These are phyloP conservation scores for Penicillium cosmopolitanum DNA, from an alignment of 495 filamentous ascomycete genomes.

Conservation along the genomic window DNA sequence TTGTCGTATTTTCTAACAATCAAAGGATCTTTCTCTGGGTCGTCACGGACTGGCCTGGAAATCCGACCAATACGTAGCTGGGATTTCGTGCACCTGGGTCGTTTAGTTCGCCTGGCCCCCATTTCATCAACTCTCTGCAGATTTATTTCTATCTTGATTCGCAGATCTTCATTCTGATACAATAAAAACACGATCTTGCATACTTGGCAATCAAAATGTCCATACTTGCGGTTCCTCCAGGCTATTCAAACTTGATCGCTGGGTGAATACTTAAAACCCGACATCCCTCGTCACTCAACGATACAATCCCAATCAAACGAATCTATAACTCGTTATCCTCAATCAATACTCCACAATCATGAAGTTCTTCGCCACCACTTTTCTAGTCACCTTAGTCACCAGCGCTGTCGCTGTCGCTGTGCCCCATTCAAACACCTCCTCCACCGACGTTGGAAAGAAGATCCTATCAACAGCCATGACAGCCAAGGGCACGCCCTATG, in stretches of 20 bases:
- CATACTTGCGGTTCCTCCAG: too few species aligned
- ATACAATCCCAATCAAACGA: too few species aligned
- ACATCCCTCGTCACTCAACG: too few species aligned
- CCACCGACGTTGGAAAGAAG: conserved; percentile 13
- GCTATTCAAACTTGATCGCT: too few species aligned
- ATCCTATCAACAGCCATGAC: conserved; percentile 21
- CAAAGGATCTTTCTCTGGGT: neutral
- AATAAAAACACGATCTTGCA: neutral
- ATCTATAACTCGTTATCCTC: too few species aligned
- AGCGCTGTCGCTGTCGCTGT: conserved; percentile 9
- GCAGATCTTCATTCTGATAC: neutral
- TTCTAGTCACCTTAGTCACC: conserved; percentile 10
- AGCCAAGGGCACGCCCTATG: conserved; percentile 20
- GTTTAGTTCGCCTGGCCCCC: neutral
- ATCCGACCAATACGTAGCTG: neutral
- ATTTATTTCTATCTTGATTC: neutral
- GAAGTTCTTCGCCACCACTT: neutral
- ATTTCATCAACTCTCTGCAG: neutral
- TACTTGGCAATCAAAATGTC: neutral
- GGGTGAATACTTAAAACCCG: too few species aligned
- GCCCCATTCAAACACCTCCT: neutral
- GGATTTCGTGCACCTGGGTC: neutral
- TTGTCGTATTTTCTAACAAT: neutral
- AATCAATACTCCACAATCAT: neutral
- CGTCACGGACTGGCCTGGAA: neutral